Percentiles rank a stretch among this genome's conserved stretches.
Evolutionary conservation across 1,284 basidiomycete genomes (phyloP).

Genomic region (Trametes versicolor): DNA sequence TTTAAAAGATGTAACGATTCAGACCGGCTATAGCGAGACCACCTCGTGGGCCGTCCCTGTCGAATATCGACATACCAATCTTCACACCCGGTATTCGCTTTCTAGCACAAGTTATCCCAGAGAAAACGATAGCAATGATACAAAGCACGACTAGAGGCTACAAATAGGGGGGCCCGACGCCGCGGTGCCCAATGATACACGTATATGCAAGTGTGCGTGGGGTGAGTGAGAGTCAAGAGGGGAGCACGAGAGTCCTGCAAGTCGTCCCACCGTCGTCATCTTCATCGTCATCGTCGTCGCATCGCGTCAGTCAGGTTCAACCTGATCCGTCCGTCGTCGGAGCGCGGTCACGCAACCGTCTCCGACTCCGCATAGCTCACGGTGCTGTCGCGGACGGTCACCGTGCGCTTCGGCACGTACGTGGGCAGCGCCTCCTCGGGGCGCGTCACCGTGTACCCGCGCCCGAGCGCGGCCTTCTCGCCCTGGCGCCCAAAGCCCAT

Average conservation of each 20-base stretch:
- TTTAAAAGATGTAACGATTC: no score
- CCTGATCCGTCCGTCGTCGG: no score
- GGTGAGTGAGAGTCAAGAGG: slow-evolving; percentile 11
- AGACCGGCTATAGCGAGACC: no score
- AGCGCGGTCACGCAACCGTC: slow-evolving; percentile 25
- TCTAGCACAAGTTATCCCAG: neutral
- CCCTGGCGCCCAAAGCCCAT: slow-evolving; percentile 77
- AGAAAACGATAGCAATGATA: slow-evolving; percentile 17
- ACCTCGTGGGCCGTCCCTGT: no score
- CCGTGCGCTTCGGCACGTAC: slow-evolving; percentile 49
- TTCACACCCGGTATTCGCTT: neutral
- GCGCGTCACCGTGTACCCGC: slow-evolving; percentile 58
- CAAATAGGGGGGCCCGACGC: slow-evolving; percentile 21
- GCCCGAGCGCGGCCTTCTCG: slow-evolving; percentile 73
- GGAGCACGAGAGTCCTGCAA: slow-evolving; percentile 9
- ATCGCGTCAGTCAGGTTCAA: slow-evolving; percentile 17
- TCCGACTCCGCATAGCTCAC: slow-evolving; percentile 27
- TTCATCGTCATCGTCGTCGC: slow-evolving; percentile 17
- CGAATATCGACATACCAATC: no score
- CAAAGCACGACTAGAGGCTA: slow-evolving; percentile 32
- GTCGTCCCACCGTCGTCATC: slow-evolving; percentile 22
- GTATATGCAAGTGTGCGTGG: slow-evolving; percentile 15
- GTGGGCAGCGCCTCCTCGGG: slow-evolving; percentile 69
- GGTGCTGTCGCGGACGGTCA: slow-evolving; percentile 27
- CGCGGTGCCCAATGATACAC: slow-evolving; percentile 24